A percentile compares a stretch with the other conserved stretches of the same genome.
Evolutionary conservation across 495 filamentous ascomycete genomes (phyloP).

Genomic region (Apodospora peruviana): DNA sequence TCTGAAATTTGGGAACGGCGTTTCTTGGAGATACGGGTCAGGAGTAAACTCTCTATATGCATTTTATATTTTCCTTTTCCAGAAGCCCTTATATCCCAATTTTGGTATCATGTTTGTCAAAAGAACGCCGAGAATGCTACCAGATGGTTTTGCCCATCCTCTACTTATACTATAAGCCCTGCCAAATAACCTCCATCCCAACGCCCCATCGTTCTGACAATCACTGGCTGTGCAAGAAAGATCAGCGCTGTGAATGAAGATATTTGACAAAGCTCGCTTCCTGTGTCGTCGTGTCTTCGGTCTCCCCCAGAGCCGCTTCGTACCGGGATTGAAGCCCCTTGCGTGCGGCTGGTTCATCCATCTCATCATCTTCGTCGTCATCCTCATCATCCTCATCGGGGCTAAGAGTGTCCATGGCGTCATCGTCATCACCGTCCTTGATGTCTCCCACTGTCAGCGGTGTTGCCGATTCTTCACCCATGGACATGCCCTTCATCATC

Average conservation of each 20-base stretch:
- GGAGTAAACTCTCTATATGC: background rate
- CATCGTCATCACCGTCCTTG: conserved; percentile 53
- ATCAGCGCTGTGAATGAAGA: conserved; percentile 38
- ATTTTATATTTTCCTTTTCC: background rate
- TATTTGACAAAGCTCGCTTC: conserved; percentile 59
- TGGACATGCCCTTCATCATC: conserved; percentile 91
- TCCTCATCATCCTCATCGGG: conserved; percentile 42
- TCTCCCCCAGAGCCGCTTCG: conserved; percentile 47
- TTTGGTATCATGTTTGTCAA: too few species aligned
- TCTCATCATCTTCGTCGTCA: conserved; percentile 45
- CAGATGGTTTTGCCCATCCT: too few species aligned
- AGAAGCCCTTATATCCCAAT: too few species aligned
- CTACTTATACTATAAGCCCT: too few species aligned
- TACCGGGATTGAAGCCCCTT: conserved; percentile 60
- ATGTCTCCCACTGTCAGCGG: conserved; percentile 29
- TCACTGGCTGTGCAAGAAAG: too few species aligned
- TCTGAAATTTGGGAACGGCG: background rate
- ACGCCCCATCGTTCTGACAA: too few species aligned
- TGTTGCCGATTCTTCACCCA: conserved; percentile 38
- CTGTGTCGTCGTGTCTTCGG: conserved; percentile 39
- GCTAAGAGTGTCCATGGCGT: conserved; percentile 37
- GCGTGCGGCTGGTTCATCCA: too few species aligned
- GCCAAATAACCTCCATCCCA: too few species aligned
- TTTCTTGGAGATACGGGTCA: background rate
- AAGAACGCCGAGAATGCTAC: too few species aligned